phyloP scores from a whole-genome alignment of 2,329 filamentous ascomycete species.

The Sporothrix phasma region DNA sequence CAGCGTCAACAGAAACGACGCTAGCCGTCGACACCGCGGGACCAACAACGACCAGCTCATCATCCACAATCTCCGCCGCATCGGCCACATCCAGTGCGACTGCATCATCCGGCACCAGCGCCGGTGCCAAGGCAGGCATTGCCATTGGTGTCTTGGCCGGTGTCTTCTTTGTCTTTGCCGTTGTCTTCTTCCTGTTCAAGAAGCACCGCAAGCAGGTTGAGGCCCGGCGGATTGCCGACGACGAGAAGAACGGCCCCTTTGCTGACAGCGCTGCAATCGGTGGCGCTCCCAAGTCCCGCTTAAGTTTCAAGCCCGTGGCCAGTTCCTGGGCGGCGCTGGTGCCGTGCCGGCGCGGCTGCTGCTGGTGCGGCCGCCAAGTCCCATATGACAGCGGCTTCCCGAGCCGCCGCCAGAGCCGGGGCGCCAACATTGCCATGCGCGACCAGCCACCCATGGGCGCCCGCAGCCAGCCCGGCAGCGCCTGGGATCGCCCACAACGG shows the following conservation, averaged over 20 bases:
- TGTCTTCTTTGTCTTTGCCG: constrained; percentile 54
- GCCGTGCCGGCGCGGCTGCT: constrained; percentile 2
- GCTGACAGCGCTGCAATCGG: constrained; percentile 22
- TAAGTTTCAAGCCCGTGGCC: constrained; percentile 79
- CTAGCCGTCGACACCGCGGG: constrained; percentile 13
- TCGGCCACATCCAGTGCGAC: neutral
- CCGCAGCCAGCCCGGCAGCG: constrained; percentile 24
- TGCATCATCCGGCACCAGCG: constrained; percentile 7
- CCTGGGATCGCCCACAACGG: constrained; percentile 39
- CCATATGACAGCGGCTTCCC: constrained; percentile 19
- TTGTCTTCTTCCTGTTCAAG: constrained; percentile 62
- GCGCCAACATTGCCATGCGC: constrained; percentile 30
- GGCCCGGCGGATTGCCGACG: constrained; percentile 38
- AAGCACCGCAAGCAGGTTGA: constrained; percentile 58
- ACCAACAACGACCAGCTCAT: neutral
- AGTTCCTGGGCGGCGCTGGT: constrained; percentile 49
- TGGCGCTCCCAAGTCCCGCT: constrained; percentile 38
- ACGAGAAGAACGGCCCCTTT: constrained; percentile 52
- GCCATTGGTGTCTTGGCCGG: constrained; percentile 70
- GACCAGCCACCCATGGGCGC: constrained; percentile 22
- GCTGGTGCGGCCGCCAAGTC: neutral
- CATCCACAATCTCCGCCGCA: neutral
- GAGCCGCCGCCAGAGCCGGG: constrained; percentile 42
- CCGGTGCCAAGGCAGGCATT: constrained; percentile 64
- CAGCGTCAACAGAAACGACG: constrained; percentile 3